Percentiles rank a stretch among this genome's conserved stretches.
Evolutionary conservation across 1,139 yeast species (phyloP).

Genomic region (Magnusiomyces suaveolens): DNA sequence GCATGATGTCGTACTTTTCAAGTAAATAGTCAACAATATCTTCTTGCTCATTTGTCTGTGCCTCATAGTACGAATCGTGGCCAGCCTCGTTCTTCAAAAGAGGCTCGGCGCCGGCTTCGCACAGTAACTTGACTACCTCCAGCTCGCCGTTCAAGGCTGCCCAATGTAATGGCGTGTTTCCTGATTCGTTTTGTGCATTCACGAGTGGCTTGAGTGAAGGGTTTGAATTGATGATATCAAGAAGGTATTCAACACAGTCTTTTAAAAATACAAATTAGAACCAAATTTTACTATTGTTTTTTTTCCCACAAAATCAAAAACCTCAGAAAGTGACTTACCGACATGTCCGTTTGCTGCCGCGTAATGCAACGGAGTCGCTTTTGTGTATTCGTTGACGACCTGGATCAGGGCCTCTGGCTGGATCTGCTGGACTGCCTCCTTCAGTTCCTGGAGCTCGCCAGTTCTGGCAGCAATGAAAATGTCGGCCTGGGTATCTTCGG

Average conservation of each 20-base stretch:
- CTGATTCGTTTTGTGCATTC: slow-evolving; percentile 57
- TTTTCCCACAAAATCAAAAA: background rate
- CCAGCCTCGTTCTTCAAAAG: slow-evolving; percentile 62
- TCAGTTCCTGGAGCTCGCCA: slow-evolving; percentile 70
- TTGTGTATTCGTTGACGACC: slow-evolving; percentile 54
- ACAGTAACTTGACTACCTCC: slow-evolving; percentile 55
- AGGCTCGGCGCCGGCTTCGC: slow-evolving; percentile 77
- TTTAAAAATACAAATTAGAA: slow-evolving; percentile 15
- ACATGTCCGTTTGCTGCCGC: slow-evolving; percentile 88
- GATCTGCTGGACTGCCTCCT: slow-evolving; percentile 46
- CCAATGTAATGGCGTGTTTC: slow-evolving; percentile 95
- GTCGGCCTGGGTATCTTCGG: slow-evolving; percentile 68
- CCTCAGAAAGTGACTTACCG: too few species aligned
- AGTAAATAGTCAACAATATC: slow-evolving; percentile 50
- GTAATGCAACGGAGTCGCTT: slow-evolving; percentile 80
- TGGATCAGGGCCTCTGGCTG: slow-evolving; percentile 19
- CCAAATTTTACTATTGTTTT: background rate
- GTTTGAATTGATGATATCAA: slow-evolving; percentile 37
- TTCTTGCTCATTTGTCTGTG: slow-evolving; percentile 54
- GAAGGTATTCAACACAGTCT: slow-evolving; percentile 54
- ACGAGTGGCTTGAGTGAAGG: slow-evolving; percentile 35
- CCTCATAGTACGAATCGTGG: slow-evolving; percentile 82
- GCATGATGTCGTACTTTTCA: slow-evolving; percentile 62
- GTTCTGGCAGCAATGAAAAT: slow-evolving; percentile 75
- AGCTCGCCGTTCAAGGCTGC: slow-evolving; percentile 83